Evolutionary conservation across 1,284 basidiomycete genomes (phyloP), one percentile per base, ranked within the genome.

Genomic region (Phlebopus sp.): DNA sequence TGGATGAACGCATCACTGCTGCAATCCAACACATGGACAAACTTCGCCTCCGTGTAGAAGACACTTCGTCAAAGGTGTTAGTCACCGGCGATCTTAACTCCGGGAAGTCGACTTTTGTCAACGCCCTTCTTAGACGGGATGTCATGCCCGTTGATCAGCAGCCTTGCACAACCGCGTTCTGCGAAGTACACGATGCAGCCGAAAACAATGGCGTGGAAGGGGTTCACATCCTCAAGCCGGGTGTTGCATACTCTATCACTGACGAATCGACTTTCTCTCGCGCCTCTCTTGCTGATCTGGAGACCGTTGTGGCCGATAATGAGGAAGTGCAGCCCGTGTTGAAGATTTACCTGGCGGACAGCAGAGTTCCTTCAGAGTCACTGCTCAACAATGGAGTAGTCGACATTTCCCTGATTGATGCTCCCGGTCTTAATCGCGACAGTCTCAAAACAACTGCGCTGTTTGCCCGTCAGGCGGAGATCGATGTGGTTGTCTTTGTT

Each of bases 11-110:
- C 27, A 83, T 99, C 60, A 73, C 75, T n/a, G 72, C 83, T 19
- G 82, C 93, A 6, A 69, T 91, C 43, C 76, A 77, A 11, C 95
- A 99, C 63, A 82, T 99, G 49, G 80, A 88, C 55, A 90, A 89
- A 58, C 84, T 99, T 52, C 84, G 87, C 42, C 77, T 82, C 48
- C 89, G 97, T 40, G 86, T 99, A 17, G 78, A 90, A 63, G 96
- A 98, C 68, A 93, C 85, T 2, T 91, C 92, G 11, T 96, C 92
- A 58, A 94, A 97, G 65, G 95, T 99, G 38, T 83, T 99, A 53
- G 92, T 99, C 52, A 99, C 97, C n/a, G 97, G 97, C 56, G 97
- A 99, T 68, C 79, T 99, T 51, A 99, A 99, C 66, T 91, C 97
- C 27, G 97, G 97, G 60, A 99, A 99, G 72, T 97, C 94, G 29